These are phyloP conservation scores for Dactylonectria macrodidyma DNA, from an alignment of 2,329 filamentous ascomycete species.

Conservation along the genomic window DNA sequence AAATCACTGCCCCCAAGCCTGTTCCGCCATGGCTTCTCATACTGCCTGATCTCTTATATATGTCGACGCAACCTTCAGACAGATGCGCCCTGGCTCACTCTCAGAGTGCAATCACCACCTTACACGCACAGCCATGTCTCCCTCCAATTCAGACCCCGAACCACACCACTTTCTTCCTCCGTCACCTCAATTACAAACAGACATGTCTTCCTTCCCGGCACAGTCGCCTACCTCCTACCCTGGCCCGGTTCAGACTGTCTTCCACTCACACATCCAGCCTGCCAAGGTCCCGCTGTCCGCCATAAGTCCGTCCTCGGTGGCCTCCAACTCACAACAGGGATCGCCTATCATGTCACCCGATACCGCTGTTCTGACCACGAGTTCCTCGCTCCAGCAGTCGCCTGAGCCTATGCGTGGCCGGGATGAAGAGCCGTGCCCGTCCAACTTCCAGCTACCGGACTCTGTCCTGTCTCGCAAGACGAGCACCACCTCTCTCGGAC, in stretches of 20 bases:
- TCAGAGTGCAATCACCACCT: conserved; percentile 42
- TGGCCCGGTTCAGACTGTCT: conserved; percentile 63
- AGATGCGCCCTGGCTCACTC: conserved; percentile 45
- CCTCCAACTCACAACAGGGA: conserved; percentile 68
- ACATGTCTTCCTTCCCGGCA: conserved; percentile 60
- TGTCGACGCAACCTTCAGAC: conserved; percentile 53
- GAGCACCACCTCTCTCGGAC: conserved; percentile 75
- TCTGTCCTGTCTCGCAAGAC: conserved; percentile 74
- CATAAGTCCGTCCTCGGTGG: conserved; percentile 69
- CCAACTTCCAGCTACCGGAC: conserved; percentile 80
- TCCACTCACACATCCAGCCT: conserved; percentile 56
- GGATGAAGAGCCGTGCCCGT: conserved; percentile 66
- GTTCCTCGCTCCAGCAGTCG: conserved; percentile 76
- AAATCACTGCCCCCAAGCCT: conserved; percentile 45
- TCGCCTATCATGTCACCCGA: conserved; percentile 73
- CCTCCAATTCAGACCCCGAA: conserved; percentile 44
- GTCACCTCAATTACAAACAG: conserved; percentile 48
- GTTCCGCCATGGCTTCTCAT: conserved; percentile 54
- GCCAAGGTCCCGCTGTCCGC: conserved; percentile 64
- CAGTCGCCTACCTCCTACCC: conserved; percentile 61
- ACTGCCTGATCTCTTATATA: conserved; percentile 55
- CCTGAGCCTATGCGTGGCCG: conserved; percentile 73
- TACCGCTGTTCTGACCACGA: conserved; percentile 66
- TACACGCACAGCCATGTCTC: conserved; percentile 44
- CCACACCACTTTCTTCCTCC: conserved; percentile 40